Evolutionary conservation across 306 rosid genomes (phyloP), one percentile per base, ranked within the genome.

Genomic region (Sophora flavescens): DNA sequence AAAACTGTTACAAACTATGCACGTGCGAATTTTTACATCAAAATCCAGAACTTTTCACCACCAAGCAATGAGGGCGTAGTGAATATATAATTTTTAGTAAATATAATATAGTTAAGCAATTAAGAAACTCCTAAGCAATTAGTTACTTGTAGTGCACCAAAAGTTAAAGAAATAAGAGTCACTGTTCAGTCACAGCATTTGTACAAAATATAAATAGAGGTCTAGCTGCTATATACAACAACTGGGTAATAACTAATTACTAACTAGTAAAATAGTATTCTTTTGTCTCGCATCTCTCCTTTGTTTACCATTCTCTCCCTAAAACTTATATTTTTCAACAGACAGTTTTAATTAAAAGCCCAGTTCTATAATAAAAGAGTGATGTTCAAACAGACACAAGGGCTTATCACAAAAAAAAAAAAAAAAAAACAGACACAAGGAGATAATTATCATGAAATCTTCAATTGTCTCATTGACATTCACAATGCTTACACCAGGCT

Each of bases 361-460:
- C 39, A 28, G 42, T 42, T 74, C 58, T 74, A 35, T 53, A 22
- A 74, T 42, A 67, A 14, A 61, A 68, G 33, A 26, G 28, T 42
- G 67, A 33, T 44, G 18, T 30, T 33, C 15, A 56, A 42, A 56
- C 32, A 38, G 50, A 82, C 59, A 44, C 5, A 18, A 44, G 15
- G 28, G n/a, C n/a, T n/a, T n/a, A n/a, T n/a, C n/a, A n/a, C n/a
- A n/a, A n/a, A n/a, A n/a, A n/a, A n/a, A n/a, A n/a, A n/a, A n/a
- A n/a, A n/a, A n/a, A n/a, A n/a, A n/a, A 56, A 42, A 56, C 32
- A 38, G 50, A 82, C 59, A 44, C 5, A 18, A 44, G 15, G 28
- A 47, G n/a, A 47, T 63, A 67, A 45, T 53, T 52, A 75, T 42
- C 60, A 57, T 2, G 51, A 66, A 72, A 59, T 53, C 60, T 74